Percentiles rank a stretch among this genome's conserved stretches.
phyloP scores from a whole-genome alignment of 306 rosid genomes.

The Malus sylvestris region DNA sequence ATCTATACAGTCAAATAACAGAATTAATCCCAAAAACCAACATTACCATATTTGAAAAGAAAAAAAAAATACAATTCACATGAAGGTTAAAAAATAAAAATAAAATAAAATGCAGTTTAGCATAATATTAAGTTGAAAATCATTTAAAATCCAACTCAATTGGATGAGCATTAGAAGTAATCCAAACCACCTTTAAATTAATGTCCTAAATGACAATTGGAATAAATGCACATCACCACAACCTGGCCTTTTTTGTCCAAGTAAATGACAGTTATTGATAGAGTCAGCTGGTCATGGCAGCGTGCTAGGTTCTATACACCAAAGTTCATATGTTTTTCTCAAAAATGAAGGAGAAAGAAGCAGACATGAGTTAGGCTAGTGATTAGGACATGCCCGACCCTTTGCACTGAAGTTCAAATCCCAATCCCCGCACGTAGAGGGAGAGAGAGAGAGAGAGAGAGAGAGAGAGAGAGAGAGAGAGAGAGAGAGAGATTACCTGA shows the following conservation, averaged over 20 bases:
- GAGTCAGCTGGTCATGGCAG: no score
- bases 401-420: no score
- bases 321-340: no score
- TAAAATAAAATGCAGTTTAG: neutral
- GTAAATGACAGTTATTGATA: neutral
- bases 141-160: neutral
- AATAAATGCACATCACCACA: neutral
- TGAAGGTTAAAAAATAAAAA: neutral
- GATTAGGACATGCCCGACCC: no score
- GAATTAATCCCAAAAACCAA: neutral
- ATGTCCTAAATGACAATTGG: neutral
- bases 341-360: no score
- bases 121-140: neutral
- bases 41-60: neutral
- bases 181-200: neutral
- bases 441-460: neutral
- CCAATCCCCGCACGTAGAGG: no score
- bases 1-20: no score
- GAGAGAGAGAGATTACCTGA: slow-evolving; percentile 42
- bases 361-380: no score
- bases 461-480: neutral
- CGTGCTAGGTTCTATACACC: no score
- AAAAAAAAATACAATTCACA: neutral
- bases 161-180: neutral
- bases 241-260: neutral